Evolutionary conservation across 805 yeast genomes (phyloP).

Genomic region (Kodamaea nitidulidarum): DNA sequence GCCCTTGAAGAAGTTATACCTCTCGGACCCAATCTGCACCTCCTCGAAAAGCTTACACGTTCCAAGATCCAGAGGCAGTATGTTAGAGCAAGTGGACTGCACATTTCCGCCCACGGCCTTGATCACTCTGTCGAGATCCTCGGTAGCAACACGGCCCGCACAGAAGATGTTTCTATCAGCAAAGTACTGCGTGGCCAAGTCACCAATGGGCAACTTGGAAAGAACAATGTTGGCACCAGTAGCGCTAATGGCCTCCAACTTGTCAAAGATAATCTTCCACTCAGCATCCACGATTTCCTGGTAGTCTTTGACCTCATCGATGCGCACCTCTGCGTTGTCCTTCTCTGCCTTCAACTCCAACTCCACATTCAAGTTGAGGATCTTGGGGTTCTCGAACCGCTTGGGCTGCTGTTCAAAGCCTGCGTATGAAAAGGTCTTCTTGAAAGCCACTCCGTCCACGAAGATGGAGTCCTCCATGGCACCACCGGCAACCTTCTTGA

Average conservation of each 20-base stretch:
- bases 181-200: conserved; percentile 96
- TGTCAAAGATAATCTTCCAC: conserved; percentile 88
- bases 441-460: conserved; percentile 93
- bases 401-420: conserved; percentile 99
- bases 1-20: conserved; percentile 90
- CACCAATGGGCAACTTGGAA: conserved; percentile 95
- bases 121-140: conserved; percentile 89
- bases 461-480: conserved; percentile 90
- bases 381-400: conserved; percentile 70
- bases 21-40: conserved; percentile 91
- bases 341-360: conserved; percentile 96
- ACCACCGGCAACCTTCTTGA: conserved; percentile 94
- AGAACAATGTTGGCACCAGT: conserved; percentile 92
- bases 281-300: conserved; percentile 99
- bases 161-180: conserved; percentile 96
- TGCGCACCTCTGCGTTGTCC: conserved; percentile 97
- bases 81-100: conserved; percentile 71
- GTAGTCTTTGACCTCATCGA: conserved; percentile 88
- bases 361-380: conserved; percentile 84
- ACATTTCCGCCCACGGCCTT: conserved; percentile 91
- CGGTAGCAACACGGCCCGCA: conserved; percentile 89
- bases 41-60: conserved; percentile 86
- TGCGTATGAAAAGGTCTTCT: conserved; percentile 95
- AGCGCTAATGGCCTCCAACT: conserved; percentile 73
- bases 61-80: conserved; percentile 69